Conservation (phyloP, 345 rosid genomes). For the Sonneratia alba region DNA sequence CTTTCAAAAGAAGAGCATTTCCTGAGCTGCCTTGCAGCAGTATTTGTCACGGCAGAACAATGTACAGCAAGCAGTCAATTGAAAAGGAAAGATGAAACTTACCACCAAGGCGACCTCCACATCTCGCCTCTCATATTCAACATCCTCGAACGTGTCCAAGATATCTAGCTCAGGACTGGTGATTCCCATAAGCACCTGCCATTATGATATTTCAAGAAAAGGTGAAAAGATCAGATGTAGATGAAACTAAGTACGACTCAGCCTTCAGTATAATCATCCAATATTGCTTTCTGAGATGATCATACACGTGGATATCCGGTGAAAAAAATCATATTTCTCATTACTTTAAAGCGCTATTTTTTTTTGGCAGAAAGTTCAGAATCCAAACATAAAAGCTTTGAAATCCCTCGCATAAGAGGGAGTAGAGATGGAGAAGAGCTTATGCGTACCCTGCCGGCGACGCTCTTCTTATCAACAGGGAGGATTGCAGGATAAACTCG, state of each 20-base stretch:
- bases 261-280: background rate
- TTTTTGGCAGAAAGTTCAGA: background rate
- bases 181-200: conserved; percentile 60
- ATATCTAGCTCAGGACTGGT: conserved; percentile 49
- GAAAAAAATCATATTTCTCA: background rate
- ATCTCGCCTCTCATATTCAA: conserved; percentile 51
- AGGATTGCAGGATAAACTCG: conserved; percentile 88
- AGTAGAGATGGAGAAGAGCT: background rate
- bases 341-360: background rate
- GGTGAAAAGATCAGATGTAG: background rate
- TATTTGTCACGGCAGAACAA: background rate
- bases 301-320: no score
- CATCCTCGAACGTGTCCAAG: conserved; percentile 70
- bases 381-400: background rate
- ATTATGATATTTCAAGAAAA: background rate
- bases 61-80: background rate
- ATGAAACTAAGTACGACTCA: background rate
- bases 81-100: background rate
- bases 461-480: conserved; percentile 34
- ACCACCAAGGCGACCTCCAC: conserved; percentile 53
- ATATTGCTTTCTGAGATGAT: background rate
- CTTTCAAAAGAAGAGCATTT: background rate
- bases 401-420: no score
- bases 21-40: background rate
- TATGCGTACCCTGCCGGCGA: conserved; percentile 44